A percentile compares a stretch with the other conserved stretches of the same genome.
Evolutionary conservation across 2,329 filamentous ascomycete species (phyloP).

Genomic region (Pestalotiopsis sp.): DNA sequence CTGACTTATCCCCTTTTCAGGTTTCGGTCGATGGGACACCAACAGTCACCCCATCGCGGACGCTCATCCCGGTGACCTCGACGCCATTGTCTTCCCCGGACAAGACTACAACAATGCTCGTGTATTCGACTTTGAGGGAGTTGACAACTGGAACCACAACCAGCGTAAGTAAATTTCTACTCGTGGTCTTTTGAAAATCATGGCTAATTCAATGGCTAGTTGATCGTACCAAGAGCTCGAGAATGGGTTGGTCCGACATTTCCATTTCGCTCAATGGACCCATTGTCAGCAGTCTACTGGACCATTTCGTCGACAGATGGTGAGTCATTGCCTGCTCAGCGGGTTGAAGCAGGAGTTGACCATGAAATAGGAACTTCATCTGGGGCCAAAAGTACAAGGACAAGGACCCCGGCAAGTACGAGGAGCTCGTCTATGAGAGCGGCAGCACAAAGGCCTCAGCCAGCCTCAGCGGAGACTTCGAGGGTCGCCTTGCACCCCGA

Average conservation of each 20-base stretch:
- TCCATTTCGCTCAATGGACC: conserved; percentile 74
- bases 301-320: conserved; percentile 85
- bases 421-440: conserved; percentile 25
- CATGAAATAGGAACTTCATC: conserved; percentile 70
- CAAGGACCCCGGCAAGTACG: conserved; percentile 52
- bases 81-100: conserved; percentile 78
- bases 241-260: conserved; percentile 94
- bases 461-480: conserved; percentile 40
- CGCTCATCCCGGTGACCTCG: conserved; percentile 75
- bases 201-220: conserved; percentile 43
- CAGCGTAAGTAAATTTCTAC: conserved; percentile 50
- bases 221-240: conserved; percentile 73
- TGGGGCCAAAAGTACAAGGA: conserved; percentile 75
- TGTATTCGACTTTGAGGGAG: conserved; percentile 78
- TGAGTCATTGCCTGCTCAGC: conserved; percentile 24
- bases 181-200: background rate
- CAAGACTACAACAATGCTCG: conserved; percentile 92
- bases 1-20: background rate
- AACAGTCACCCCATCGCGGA: conserved; percentile 75
- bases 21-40: background rate
- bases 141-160: conserved; percentile 79
- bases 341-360: background rate
- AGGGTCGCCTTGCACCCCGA: conserved; percentile 41
- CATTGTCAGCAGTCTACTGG: conserved; percentile 71
- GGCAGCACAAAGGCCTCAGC: conserved; percentile 19